phyloP scores from a whole-genome alignment of 768 basidiomycete genomes.

The Podaxis pistillaris region DNA sequence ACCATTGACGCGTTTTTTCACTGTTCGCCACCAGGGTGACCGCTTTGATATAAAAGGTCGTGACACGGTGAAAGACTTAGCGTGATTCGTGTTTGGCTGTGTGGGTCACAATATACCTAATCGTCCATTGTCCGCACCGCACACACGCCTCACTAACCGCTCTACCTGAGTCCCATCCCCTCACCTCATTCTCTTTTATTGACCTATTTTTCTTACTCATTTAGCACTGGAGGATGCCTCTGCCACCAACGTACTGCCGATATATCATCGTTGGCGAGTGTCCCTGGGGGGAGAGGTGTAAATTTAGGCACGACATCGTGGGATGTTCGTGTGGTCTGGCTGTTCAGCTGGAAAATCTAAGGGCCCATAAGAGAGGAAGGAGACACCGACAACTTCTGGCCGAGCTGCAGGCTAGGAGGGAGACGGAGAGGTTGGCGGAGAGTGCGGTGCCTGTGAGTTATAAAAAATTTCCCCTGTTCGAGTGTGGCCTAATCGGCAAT shows the following conservation, averaged over 20 bases:
- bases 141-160: too few relatives aligned
- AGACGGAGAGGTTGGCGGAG: not conserved
- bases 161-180: not conserved
- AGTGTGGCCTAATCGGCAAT: too few relatives aligned
- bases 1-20: too few relatives aligned
- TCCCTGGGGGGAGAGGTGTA: slow-evolving; percentile 27
- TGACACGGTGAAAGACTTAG: not conserved
- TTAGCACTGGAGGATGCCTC: not conserved
- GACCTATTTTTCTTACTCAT: not conserved
- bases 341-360: slow-evolving; percentile 18
- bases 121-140: not conserved
- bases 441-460: slow-evolving; percentile 8
- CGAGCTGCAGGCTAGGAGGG: slow-evolving; percentile 11
- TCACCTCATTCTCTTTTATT: not conserved
- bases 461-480: not conserved
- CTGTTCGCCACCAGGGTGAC: too few relatives aligned
- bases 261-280: slow-evolving; percentile 27
- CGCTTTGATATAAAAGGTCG: not conserved
- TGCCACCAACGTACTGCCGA: slow-evolving; percentile 25
- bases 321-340: slow-evolving; percentile 35
- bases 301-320: slow-evolving; percentile 33
- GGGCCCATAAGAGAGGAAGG: slow-evolving; percentile 29
- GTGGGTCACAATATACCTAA: not conserved
- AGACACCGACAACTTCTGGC: slow-evolving; percentile 23
- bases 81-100: not conserved